Base-by-base conservation (phyloP, 1,139 yeast genomes). In the Lodderomyces margitis region DNA sequence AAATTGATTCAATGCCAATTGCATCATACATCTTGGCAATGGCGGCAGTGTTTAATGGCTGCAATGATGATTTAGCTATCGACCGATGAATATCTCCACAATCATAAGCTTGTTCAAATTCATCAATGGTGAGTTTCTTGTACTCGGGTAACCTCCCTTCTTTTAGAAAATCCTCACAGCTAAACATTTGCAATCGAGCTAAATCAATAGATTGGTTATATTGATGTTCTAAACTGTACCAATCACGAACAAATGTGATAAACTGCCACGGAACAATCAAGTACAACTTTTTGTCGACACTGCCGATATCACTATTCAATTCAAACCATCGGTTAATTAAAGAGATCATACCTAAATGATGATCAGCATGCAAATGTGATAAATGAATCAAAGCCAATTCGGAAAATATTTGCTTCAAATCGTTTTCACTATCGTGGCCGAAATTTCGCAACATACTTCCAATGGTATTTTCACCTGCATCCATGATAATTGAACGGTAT, bases 281-380 rank as follows among this genome's bases (percentile, higher is more conserved):
- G 51, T 75, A 78, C n/a, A 72, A 49, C 73, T 60, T 48, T 46
- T 64, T 54, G 3, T 50, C 39, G 12, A 9, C 31, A n/a, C 62
- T 56, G n/a, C n/a, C n/a, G n/a, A n/a, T n/a, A n/a, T 59, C 50
- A 20, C 57, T 56, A 43, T 58, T 60, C 34, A 55, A 49, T 42
- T 68, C 61, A 45, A 77, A 70, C 96, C 97, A 88, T 50, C 79
- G 79, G 33, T 73, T 72, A 24, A 92, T 70, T 9, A 92, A 62
- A 3, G 91, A 75, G 6, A 85, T 64, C 3, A 87, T 72, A 1
- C 99, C 99, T 37, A 92, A 65, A 59, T 92, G 98, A 59, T 94
- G 99, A 58, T 94, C 99, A 0, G 98, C 98, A 64, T 94, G 99
- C 51, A 92, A 68, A 66, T 94, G 99, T 52, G 96, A 86, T 43